Base-by-base conservation (phyloP, 495 filamentous ascomycete genomes). In the Polyplosphaeria fusca region DNA sequence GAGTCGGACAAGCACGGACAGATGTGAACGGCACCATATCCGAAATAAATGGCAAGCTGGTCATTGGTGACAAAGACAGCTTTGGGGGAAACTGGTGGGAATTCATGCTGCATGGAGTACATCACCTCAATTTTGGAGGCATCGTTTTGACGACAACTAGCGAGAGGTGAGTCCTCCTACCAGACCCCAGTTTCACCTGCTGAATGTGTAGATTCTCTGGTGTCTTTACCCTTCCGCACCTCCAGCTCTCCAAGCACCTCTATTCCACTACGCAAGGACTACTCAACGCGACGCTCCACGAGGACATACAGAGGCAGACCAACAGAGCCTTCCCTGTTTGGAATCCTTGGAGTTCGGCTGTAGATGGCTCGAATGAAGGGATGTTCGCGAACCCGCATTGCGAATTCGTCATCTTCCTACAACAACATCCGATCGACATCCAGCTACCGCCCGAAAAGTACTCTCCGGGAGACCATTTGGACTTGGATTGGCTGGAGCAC, bases 381-480 rank as follows among this genome's bases (percentile, higher is more conserved):
- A 68, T 81, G 50, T 81, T 74, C 67, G 70, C 81, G 18, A 68
- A 79, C 38, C 89, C 90, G 2, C 85, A 85, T 48, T 97, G 93
- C 74, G 93, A 98, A 67, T 91, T 87, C 66, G 73, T 98, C 22
- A 71, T 94, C 32, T 96, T 91, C 68, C 72, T 91, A 26, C 93
- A 98, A 69, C 83, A 96, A 55, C 84, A 95, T 60, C 78, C 81
- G 3, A 65, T 77, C 19, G 55, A 69, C 39, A 55, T 80, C 53
- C 49, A 25, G 26, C 4, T 19, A 44, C 37, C 26, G 48, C 27
- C 37, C 43, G 37, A 55, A 27, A 25, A 61, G 51, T 35, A 65
- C 70, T 64, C 67, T 5, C 20, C 49, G 26, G 38, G 67, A 13
- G 52, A 74, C 9, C 60, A 68, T 39, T 61, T 68, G 9, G 54